Evolutionary conservation across 257 asterid genomes (phyloP).

Genomic region (Gentiana macrophylla): DNA sequence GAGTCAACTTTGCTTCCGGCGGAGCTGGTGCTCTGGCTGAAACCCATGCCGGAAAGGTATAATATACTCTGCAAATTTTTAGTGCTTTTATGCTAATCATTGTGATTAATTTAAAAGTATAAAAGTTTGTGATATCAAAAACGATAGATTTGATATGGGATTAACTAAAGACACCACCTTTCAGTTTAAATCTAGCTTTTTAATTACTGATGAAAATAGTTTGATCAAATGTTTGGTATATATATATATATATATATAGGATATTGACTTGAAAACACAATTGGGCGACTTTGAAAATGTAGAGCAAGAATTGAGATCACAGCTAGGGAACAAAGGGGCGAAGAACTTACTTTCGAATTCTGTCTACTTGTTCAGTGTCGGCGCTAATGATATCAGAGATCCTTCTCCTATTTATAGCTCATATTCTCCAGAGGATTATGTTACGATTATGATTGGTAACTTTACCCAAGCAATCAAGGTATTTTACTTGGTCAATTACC

Average conservation of each 20-base stretch:
- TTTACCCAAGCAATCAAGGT: constrained; percentile 15
- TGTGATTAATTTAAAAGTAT: no score
- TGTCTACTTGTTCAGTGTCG: constrained; percentile 21
- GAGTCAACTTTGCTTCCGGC: constrained; percentile 62
- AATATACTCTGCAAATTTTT: no score
- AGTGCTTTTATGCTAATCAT: no score
- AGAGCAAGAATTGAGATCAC: constrained; percentile 5
- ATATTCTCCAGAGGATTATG: constrained; percentile 8
- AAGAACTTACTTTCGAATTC: constrained; percentile 12
- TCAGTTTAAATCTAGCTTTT: no score
- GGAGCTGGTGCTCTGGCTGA: constrained; percentile 58
- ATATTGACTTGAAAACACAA: constrained; percentile 17
- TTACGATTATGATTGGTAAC: constrained; percentile 16
- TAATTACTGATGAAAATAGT: no score
- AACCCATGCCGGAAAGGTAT: constrained; percentile 44
- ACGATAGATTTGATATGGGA: no score
- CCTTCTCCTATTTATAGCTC: constrained; percentile 15
- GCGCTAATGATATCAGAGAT: constrained; percentile 13
- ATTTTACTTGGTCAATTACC: background rate
- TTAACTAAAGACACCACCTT: no score
- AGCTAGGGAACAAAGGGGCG: constrained; percentile 5
- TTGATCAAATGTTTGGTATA: no score
- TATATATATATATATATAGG: constrained; percentile 6
- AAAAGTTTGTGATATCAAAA: no score
- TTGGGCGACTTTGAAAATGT: constrained; percentile 16